Evolutionary conservation across 2,329 filamentous ascomycete species (phyloP), one percentile per base, ranked within the genome.

Genomic region (Xylaria multiplex): DNA sequence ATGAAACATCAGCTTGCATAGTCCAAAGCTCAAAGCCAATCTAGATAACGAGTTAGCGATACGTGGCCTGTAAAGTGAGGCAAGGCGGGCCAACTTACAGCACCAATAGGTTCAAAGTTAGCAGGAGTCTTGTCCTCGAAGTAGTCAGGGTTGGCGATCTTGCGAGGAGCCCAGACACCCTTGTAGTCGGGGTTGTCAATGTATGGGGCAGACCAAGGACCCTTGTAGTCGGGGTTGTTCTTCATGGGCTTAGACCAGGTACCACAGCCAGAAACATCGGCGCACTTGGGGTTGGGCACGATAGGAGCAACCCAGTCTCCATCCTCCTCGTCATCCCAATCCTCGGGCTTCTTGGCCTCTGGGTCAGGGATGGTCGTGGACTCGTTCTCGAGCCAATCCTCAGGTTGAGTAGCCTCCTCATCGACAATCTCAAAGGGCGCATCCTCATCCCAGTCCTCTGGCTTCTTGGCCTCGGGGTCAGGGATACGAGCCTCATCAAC

Each of bases 1-100:
- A 98, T 76, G 97, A 91, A 75, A 99, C 98, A 79, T 97, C 92
- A 80, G 90, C 97, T 84, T 97, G 95, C 96, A 99, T 99, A 76
- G 96, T 98, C 96, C 96, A 99, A 84, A 99, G 95, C 83, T 99
- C 96, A 77, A 98, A 98, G 75, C 96, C 96, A 83, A 98, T 94
- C 91, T 93, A 77, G 22, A 53, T 62, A 5, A 71, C n/a, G 58
- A 64, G 69, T 62, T 11, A 67, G 37, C 24, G 52, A 22, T 16
- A 27, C 22, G 4, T 32, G 55, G 40, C 19, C 16, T 27, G 35
- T 50, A 42, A 37, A 27, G 24, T 14, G 19, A 35, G 7, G 14
- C 4, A 43, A 16, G 27, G 1, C 37, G 49, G 49, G 14, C 63
- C n/a, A 54, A 91, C 91, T 90, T 86, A 94, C 91, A 84, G 93